Base-by-base conservation (phyloP, 2,329 filamentous ascomycete species). In the Neonectria hederae region DNA sequence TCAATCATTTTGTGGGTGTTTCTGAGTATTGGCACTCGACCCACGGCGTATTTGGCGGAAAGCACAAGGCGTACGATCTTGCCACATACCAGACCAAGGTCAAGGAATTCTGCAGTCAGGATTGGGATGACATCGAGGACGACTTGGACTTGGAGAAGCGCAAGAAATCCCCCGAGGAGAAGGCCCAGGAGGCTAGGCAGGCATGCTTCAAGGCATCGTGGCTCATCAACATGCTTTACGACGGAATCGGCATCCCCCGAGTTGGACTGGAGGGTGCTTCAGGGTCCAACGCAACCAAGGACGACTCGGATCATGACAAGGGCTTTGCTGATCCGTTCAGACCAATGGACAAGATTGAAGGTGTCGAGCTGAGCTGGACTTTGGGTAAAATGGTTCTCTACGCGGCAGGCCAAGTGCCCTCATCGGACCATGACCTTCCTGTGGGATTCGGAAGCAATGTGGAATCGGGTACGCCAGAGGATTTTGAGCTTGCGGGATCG, bases 11-110 rank as follows among this genome's bases (percentile, higher is more conserved):
- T 74, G 90, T 99, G 28, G 96, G 96, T 11, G 95, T 99, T 4
- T 98, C 95, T 1, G 96, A 99, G 76, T 99, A 97, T 79, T 99
- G 96, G 95, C 96, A 99, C 78, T 97, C 95, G 0, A 99, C 96
- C 0, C 96, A 99, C 73, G 94, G 96, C 59, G 90, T 98, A 2
- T 98, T 99, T 72, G 89, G 89, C 4, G 89, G 92, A 68, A 86
- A 87, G 65, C 90, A 92, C 69, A 92, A 94, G 70, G 89, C 92
- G 0, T 99, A 98, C 77, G 94, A 98, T 74, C 92, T 97, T 70
- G 87, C 90, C 65, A 94, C 92, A 0, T 99, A 98, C 73, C 94
- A 98, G 75, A 84, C 90, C 67, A 89, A 91, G 38, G 96, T 98
- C 5, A 86, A 90, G 65, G 87, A 92, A 7, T 98, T 97, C 74